Base-by-base conservation (phyloP, 2,329 filamentous ascomycete species). In the Penicillium sp. region DNA sequence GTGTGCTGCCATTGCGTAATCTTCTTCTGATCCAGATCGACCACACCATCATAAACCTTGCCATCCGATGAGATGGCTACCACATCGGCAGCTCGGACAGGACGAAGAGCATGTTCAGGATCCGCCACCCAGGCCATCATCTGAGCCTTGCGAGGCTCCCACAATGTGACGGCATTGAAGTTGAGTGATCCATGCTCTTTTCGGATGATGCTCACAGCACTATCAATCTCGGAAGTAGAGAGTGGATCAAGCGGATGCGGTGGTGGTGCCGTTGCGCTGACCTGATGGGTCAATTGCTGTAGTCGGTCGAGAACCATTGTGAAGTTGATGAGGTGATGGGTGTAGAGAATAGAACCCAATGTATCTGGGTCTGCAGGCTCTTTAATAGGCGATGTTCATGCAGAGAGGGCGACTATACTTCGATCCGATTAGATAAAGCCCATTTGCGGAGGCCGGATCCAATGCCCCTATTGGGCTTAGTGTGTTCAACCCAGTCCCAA, bases 141-240 rank as follows among this genome's bases (percentile, higher is more conserved):
- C 65, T 91, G 86, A 43, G 82, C 85, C 80, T 96, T 96, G 60
- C 88, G 88, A 46, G 92, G 92, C 79, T 96, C 92, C 66, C 86
- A 87, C 27, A 96, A 79, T 2, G 90, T 89, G 52, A 96, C 87
- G 2, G 92, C 89, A 78, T 96, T 94, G 83, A 92, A 96, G 73
- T 86, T 86, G 55, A 95, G 81, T 46, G 87, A 80, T 54, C 85
- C 80, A 70, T 96, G 81, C 55, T 88, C 81, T 64, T 87, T 84
- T 57, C 85, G 86, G 60, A 96, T 81, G 31, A 90, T 78, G 1
- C 82, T 76, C 47, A 92, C 87, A 6, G 86, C 86, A 18, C 82
- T 76, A 64, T 89, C 86, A 63, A 96, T 95, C 74, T 96, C 92
- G 2, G 79, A 74, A 9, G 82, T 79, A 9, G 82, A 83, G 43